Evolutionary conservation across 176 grass and related monocot genomes (phyloP).

Genomic region (Oryza meyeriana): DNA sequence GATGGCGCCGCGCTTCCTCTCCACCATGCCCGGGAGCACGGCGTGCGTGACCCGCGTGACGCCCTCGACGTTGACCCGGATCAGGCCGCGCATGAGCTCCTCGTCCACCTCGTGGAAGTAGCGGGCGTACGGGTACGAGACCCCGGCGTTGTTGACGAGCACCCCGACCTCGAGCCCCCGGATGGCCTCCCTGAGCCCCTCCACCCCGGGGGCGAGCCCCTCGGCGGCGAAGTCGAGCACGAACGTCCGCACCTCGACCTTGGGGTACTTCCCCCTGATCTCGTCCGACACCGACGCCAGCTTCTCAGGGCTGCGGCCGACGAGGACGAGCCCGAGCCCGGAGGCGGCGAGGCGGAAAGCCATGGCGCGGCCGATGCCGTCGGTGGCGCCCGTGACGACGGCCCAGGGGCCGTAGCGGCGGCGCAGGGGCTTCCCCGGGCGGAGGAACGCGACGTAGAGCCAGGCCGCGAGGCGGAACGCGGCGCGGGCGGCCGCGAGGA

Average conservation of each 20-base stretch:
- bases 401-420: constrained; percentile 87
- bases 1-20: constrained; percentile 85
- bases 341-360: constrained; percentile 66
- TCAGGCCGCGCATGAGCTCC: constrained; percentile 64
- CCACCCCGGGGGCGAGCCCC: constrained; percentile 52
- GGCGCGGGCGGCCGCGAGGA: constrained; percentile 42
- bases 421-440: constrained; percentile 74
- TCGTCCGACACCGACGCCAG: constrained; percentile 57
- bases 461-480: constrained; percentile 55
- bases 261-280: constrained; percentile 55
- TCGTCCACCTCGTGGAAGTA: constrained; percentile 98
- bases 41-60: constrained; percentile 81
- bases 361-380: constrained; percentile 82
- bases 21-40: constrained; percentile 74
- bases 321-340: constrained; percentile 74
- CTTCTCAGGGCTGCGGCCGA: constrained; percentile 77
- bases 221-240: constrained; percentile 74
- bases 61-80: constrained; percentile 85
- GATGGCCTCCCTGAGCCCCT: constrained; percentile 54
- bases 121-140: constrained; percentile 91
- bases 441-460: constrained; percentile 76
- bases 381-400: constrained; percentile 80
- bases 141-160: constrained; percentile 81
- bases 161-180: constrained; percentile 71
- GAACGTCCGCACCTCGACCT: constrained; percentile 55